phyloP scores from a whole-genome alignment of 139 green algal species.

The Coelastrella sp. region DNA sequence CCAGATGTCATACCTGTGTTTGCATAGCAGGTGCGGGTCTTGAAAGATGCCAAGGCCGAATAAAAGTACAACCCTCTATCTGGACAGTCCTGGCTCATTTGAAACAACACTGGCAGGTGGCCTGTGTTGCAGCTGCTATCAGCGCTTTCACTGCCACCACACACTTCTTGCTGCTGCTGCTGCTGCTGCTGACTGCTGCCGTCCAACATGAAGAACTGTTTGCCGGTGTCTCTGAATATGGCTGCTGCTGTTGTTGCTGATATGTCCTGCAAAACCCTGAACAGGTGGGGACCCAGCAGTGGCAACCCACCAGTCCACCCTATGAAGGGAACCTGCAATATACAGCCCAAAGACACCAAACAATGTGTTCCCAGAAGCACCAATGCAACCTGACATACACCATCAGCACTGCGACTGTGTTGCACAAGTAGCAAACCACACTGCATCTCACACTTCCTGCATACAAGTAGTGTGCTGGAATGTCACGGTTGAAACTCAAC shows the following conservation, averaged over 20 bases:
- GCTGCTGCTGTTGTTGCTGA: conserved; percentile 49
- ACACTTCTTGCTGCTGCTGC: not conserved
- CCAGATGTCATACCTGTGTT: conserved; percentile 59
- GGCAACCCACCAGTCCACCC: conserved; percentile 61
- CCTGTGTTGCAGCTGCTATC: not conserved
- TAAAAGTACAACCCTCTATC: conserved; percentile 63
- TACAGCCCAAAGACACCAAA: not conserved
- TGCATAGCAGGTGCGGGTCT: conserved; percentile 77
- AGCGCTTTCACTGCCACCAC: not conserved
- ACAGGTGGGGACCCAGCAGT: conserved; percentile 47
- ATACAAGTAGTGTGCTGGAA: not conserved
- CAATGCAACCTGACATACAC: no score
- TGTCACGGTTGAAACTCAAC: not conserved
- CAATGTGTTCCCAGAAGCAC: no score
- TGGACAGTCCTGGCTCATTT: conserved; percentile 68
- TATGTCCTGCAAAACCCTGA: conserved; percentile 48
- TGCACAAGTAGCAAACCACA: not conserved
- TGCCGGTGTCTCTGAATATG: conserved; percentile 62
- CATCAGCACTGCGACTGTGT: not conserved
- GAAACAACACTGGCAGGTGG: conserved; percentile 57
- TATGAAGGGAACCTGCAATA: conserved; percentile 79
- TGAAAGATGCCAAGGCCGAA: conserved; percentile 73
- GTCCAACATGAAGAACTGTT: conserved; percentile 68
- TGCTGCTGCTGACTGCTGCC: conserved; percentile 41
- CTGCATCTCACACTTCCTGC: not conserved